Evolutionary conservation across 225 moss, liverwort and hornwort genomes (phyloP).

Genomic region (Anthoceros angustus): DNA sequence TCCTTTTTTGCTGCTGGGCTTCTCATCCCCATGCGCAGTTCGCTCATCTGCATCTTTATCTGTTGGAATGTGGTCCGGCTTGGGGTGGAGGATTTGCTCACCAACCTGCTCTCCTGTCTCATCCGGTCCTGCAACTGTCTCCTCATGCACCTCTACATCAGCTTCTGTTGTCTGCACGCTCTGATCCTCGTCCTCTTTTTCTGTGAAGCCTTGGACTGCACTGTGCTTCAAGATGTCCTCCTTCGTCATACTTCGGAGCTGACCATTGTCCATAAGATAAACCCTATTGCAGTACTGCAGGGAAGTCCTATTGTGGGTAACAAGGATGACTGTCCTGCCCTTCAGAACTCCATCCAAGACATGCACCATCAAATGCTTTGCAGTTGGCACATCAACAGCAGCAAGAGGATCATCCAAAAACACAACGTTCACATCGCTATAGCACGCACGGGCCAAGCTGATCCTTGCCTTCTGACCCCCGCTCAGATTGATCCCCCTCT

Average conservation of each 20-base stretch:
- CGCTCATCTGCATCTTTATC: not conserved
- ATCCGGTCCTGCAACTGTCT: not conserved
- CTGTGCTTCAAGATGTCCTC: conserved; percentile 8
- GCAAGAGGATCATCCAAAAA: conserved; percentile 89
- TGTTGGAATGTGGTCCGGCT: not conserved
- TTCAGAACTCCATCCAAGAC: conserved; percentile 53
- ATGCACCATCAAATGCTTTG: conserved; percentile 69
- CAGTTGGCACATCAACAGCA: conserved; percentile 93
- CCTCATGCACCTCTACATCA: not conserved
- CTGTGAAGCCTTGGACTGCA: not conserved
- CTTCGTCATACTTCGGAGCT: conserved; percentile 7
- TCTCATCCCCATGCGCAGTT: not conserved
- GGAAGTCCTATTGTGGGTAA: conserved; percentile 81
- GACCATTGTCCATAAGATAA: conserved; percentile 43
- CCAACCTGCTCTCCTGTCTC: not conserved
- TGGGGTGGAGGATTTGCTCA: not conserved
- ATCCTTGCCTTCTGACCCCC: conserved; percentile 89
- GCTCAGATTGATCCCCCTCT: conserved; percentile 81
- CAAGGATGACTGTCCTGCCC: conserved; percentile 57
- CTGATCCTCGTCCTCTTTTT: not conserved
- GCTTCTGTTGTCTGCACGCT: not conserved
- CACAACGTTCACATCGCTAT: conserved; percentile 43
- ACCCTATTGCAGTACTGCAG: conserved; percentile 46
- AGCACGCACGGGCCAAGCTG: conserved; percentile 88
- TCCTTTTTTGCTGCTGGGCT: not conserved